phyloP scores from a whole-genome alignment of 345 rosid genomes.

The Eucalyptus leucophloia region DNA sequence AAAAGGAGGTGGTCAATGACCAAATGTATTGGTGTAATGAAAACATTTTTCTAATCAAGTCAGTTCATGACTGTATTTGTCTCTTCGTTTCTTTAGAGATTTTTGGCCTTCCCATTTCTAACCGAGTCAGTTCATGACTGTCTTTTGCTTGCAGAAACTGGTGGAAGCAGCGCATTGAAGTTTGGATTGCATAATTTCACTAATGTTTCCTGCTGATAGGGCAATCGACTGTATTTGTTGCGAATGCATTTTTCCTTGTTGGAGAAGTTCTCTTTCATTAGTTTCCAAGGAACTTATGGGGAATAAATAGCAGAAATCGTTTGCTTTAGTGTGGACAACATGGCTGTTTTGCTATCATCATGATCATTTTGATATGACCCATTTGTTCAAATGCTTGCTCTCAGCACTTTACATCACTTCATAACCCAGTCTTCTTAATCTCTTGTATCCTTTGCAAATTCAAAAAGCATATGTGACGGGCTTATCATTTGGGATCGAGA shows the following conservation, averaged over 20 bases:
- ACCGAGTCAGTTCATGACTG: neutral
- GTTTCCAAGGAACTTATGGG: neutral
- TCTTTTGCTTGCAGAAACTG: conserved; percentile 18
- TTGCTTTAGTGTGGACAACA: neutral
- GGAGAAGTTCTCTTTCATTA: conserved; percentile 1
- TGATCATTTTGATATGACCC: neutral
- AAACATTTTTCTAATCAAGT: neutral
- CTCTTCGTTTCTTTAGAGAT: neutral
- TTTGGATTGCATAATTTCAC: neutral
- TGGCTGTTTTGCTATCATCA: neutral
- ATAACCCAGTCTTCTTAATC: neutral
- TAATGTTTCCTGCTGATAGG: conserved; percentile 9
- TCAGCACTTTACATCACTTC: neutral
- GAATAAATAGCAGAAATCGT: neutral
- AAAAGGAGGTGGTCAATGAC: neutral
- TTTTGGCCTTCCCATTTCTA: neutral
- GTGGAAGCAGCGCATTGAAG: conserved; percentile 29
- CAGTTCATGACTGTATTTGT: neutral
- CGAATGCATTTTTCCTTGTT: neutral
- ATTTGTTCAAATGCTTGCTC: neutral
- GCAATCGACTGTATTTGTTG: neutral
- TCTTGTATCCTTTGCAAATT: neutral
- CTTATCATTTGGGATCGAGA: too few relatives aligned
- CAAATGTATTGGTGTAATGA: neutral
- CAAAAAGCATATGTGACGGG: neutral